Conservation (phyloP, 2,329 filamentous ascomycete species). For the Aspergillus eucalypticola region DNA sequence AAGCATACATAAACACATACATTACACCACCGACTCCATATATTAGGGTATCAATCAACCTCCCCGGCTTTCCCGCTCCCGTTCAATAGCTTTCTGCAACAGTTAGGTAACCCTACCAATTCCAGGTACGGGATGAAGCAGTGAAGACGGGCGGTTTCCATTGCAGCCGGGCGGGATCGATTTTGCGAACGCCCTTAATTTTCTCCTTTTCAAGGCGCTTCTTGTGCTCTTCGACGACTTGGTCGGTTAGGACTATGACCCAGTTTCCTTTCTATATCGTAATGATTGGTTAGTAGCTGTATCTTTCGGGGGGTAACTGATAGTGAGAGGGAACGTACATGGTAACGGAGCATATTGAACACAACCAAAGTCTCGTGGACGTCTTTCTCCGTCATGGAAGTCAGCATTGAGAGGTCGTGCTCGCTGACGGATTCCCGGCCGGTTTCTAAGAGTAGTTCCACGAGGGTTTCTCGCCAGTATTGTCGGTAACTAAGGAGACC, state of each 20-base stretch:
- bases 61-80: not conserved
- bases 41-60: not conserved
- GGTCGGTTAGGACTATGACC: conserved; percentile 88
- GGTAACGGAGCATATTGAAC: conserved; percentile 91
- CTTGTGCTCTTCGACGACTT: conserved; percentile 68
- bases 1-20: not conserved
- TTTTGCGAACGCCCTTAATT: conserved; percentile 69
- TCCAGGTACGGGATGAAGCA: conserved; percentile 88
- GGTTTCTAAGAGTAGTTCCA: conserved; percentile 77
- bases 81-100: not conserved
- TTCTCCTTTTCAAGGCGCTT: conserved; percentile 78
- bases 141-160: conserved; percentile 98
- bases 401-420: conserved; percentile 73
- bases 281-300: conserved; percentile 17
- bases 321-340: conserved; percentile 48
- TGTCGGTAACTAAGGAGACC: conserved; percentile 92
- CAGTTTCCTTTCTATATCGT: conserved; percentile 76
- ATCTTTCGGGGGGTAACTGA: not conserved
- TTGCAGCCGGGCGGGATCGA: conserved; percentile 76
- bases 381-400: conserved; percentile 96
- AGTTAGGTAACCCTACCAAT: conserved; percentile 62
- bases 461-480: conserved; percentile 95
- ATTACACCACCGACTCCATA: not conserved
- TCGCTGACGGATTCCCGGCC: conserved; percentile 71
- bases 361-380: conserved; percentile 94